Evolutionary conservation across 2,329 filamentous ascomycete genomes (phyloP), one percentile per base, ranked within the genome.

Genomic region (Cytospora paraplurivora): DNA sequence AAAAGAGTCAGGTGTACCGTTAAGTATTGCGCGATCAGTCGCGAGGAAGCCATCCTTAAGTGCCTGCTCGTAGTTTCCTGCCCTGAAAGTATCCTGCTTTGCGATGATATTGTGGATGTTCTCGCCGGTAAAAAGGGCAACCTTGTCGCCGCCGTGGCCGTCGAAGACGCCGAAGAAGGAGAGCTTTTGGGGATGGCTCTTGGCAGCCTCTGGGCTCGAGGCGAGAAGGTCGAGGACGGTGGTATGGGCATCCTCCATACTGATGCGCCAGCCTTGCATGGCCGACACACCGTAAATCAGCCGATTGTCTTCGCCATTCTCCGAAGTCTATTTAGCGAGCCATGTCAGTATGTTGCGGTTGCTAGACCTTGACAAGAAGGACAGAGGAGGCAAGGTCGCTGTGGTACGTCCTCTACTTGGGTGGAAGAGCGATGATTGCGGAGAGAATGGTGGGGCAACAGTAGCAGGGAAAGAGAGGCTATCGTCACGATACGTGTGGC

Each of bases 221-320:
- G 87, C 82, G 73, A 95, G 86, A 70, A 98, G 87, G 77, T 98
- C 92, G 75, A 99, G 90, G 59, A 98, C 81, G 62, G 91, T 86
- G 67, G 91, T 92, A 80, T 99, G 95, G 68, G 95, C 88, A 76
- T 99, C 95, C 78, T 99, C 95, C 95, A 99, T 99, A 82, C 92
- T 97, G 81, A 99, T 98, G 81, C 95, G 91, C 95, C 95, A 99
- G 82, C 95, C 95, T 80, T 99, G 95, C 95, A 99, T 99, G 79
- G 93, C 93, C 69, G 95, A 99, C 69, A 98, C 88, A 75, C 95
- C 95, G 78, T 91, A 99, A 75, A 95, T 80, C 75, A 97, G 88
- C 75, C 92, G 89, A 69, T 96, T 93, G 91, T 98, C 93, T 81
- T 92, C 88, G 79, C 93, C 93, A 75, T 88, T 88, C 76, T 90